Base-by-base conservation (phyloP, 2,329 filamentous ascomycete species). In the Botryotinia globosa region DNA sequence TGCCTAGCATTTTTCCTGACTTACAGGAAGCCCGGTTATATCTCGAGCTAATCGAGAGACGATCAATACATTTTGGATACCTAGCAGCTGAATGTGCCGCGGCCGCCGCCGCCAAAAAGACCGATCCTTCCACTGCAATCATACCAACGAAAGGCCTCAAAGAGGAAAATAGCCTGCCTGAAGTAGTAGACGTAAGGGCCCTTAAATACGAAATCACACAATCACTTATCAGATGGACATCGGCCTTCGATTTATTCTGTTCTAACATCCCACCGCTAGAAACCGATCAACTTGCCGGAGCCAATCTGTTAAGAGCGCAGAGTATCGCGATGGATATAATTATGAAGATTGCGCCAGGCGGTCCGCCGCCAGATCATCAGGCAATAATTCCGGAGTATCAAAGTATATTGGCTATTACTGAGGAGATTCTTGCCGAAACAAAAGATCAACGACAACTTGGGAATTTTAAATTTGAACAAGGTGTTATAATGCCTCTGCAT, bases 31-130 rank as follows among this genome's bases (percentile, higher is more conserved):
- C 75, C 20, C 68, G 73, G 3, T 34, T 64, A n/a, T 76, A 76
- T 56, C 65, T 72, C 22, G 75, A 76, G 44, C 71, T 76, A 34
- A 68, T 75, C 34, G 66, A 74, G 45, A 73, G 75, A 14, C 73
- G 75, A 34, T 71, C 67, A 39, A 65, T 68, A 1, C 75, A 76
- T 48, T 75, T 76, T 56, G 69, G 73, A 29, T 72, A 67, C 37
- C 7, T 72, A 44, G 42, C 63, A 54, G 64, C 54, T 54, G 64
- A 34, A 44, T 16, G n/a, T 51, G 42, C 34, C 34, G 45, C 42
- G 3, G 4, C 42, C 3, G 4, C 61, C 22, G 20, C 45, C 44
- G 45, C 45, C 44, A n/a, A 14, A 20, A 58, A 25, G 14, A 18
- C 10, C 37, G 20, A 56, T 42, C 29, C 25, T 32, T 58, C 65